phyloP scores from a whole-genome alignment of 2,329 filamentous ascomycete species.

The Botrytis porri region DNA sequence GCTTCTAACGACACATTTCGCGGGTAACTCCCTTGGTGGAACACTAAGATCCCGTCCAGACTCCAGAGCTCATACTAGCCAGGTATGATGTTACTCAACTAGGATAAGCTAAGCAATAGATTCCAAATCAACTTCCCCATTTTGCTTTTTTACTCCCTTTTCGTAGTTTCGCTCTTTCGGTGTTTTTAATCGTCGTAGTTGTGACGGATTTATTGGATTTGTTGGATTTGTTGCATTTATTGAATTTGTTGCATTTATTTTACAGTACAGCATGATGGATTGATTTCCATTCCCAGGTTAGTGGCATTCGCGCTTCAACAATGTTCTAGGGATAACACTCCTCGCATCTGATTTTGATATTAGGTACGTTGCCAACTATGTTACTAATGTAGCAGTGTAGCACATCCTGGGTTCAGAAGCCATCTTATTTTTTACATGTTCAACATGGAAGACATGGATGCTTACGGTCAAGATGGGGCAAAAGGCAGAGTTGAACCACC shows the following conservation, averaged over 20 bases:
- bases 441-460: neutral
- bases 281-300: neutral
- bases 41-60: neutral
- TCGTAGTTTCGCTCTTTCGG: neutral
- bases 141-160: slow-evolving; percentile 8
- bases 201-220: neutral
- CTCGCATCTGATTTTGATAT: slow-evolving; percentile 3
- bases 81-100: neutral
- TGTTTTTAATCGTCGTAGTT: neutral
- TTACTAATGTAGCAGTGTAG: neutral
- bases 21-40: neutral
- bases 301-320: neutral
- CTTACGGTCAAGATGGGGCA: neutral
- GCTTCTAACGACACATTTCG: neutral
- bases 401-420: neutral
- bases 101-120: neutral
- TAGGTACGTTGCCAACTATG: neutral
- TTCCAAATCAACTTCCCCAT: neutral
- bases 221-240: neutral
- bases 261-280: neutral
- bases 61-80: neutral
- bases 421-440: neutral
- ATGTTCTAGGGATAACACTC: neutral
- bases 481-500: slow-evolving; percentile 7
- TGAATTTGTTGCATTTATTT: neutral